Conservation (phyloP, 2,329 filamentous ascomycete species). For the Penicillium hordei region DNA sequence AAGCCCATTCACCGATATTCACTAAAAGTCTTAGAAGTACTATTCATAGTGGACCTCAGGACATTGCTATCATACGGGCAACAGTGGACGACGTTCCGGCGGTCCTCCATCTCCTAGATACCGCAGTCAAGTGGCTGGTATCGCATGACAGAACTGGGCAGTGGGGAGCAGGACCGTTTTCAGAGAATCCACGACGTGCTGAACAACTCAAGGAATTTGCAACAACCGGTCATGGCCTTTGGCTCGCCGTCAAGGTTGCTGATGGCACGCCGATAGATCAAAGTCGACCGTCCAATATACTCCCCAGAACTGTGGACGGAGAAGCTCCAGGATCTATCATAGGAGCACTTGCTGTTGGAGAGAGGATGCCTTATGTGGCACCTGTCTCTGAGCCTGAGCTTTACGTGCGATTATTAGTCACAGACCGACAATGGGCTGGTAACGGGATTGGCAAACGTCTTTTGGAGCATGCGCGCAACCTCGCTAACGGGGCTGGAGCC, state of each 20-base stretch:
- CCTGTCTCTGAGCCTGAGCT: constrained; percentile 16
- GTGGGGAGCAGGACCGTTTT: constrained; percentile 15
- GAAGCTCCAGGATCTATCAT: constrained; percentile 4
- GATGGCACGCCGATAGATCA: too few relatives aligned
- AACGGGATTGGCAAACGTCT: constrained; percentile 11
- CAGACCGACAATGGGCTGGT: constrained; percentile 14
- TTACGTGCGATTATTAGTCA: constrained; percentile 15
- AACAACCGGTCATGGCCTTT: constrained; percentile 15
- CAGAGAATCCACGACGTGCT: constrained; percentile 12
- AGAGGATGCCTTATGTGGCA: constrained; percentile 15
- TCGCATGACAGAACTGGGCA: constrained; percentile 12
- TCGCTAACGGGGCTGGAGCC: constrained; percentile 8
- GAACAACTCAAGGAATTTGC: constrained; percentile 17
- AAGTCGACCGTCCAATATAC: too few relatives aligned
- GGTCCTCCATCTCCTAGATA: constrained; percentile 16
- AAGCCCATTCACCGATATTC: background rate
- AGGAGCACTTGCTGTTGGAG: constrained; percentile 16
- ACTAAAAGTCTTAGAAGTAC: background rate
- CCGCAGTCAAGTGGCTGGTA: constrained; percentile 16
- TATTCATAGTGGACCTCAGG: too few relatives aligned
- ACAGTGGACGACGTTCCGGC: constrained; percentile 11
- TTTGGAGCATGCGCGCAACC: constrained; percentile 16
- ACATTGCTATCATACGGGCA: background rate
- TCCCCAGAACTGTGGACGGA: background rate
- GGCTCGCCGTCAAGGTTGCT: constrained; percentile 1